A percentile compares a stretch with the other conserved stretches of the same genome.
These are phyloP conservation scores for Cercospora sesami DNA, from an alignment of 2,329 filamentous ascomycete genomes.

Conservation along the genomic window DNA sequence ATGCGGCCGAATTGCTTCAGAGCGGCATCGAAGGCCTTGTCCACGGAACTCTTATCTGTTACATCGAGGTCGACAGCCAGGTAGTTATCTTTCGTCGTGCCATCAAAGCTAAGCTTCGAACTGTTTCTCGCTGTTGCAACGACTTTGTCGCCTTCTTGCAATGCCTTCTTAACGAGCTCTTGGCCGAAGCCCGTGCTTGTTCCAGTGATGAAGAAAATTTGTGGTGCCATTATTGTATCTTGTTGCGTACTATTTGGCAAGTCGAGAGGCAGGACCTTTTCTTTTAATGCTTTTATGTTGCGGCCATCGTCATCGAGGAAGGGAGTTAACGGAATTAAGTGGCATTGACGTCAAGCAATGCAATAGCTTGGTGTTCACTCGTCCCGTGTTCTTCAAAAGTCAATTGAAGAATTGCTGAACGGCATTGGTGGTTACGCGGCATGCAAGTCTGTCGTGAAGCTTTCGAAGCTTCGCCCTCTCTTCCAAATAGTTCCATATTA, in stretches of 20 bases:
- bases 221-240: conserved; percentile 41
- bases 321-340: conserved; percentile 1
- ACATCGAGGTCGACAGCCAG: conserved; percentile 57
- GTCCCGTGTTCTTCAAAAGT: background rate
- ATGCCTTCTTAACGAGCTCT: conserved; percentile 46
- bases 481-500: background rate
- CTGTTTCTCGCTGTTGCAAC: conserved; percentile 50
- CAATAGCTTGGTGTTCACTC: too few species aligned
- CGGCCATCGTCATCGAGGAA: background rate
- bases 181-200: conserved; percentile 51
- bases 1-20: conserved; percentile 55
- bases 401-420: background rate
- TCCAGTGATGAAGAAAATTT: conserved; percentile 52
- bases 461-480: background rate
- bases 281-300: too few species aligned
- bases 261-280: too few species aligned
- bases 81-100: conserved; percentile 50
- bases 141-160: conserved; percentile 48
- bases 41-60: conserved; percentile 45
- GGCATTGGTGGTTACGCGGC: background rate
- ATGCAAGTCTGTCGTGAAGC: background rate
- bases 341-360: background rate
- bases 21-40: conserved; percentile 48
- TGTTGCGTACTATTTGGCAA: too few species aligned
- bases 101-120: conserved; percentile 44